Conservation (phyloP, 345 rosid genomes). For the Cardamine chenopodiifolia region DNA sequence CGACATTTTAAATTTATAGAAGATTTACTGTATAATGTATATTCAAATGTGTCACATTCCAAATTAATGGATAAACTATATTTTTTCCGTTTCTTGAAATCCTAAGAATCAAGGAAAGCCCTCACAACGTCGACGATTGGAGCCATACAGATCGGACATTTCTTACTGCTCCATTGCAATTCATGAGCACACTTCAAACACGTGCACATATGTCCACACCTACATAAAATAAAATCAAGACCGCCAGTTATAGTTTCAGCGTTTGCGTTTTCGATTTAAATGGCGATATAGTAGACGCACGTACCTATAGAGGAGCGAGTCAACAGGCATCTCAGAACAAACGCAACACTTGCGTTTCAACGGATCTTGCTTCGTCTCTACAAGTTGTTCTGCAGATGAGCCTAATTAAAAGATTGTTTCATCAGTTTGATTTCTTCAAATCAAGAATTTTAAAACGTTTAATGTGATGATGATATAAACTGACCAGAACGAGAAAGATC, state of each 20-base stretch:
- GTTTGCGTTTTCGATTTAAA: slow-evolving; percentile 13
- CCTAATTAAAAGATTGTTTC: slow-evolving; percentile 9
- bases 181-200: slow-evolving; percentile 78
- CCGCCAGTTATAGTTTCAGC: not conserved
- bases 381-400: slow-evolving; percentile 42
- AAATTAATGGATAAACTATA: slow-evolving; percentile 13
- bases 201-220: slow-evolving; percentile 96
- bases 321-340: slow-evolving; percentile 74
- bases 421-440: slow-evolving; percentile 7
- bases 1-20: too few species aligned
- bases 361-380: slow-evolving; percentile 38
- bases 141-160: slow-evolving; percentile 81
- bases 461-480: not conserved
- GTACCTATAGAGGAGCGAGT: slow-evolving; percentile 80
- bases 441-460: not conserved
- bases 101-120: slow-evolving; percentile 62
- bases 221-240: slow-evolving; percentile 21
- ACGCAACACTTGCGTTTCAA: slow-evolving; percentile 68
- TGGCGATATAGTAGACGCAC: not conserved
- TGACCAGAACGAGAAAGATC: slow-evolving; percentile 56
- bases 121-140: slow-evolving; percentile 80
- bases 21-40: slow-evolving; percentile 23
- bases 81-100: not conserved
- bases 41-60: slow-evolving; percentile 16
- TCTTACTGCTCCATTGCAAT: slow-evolving; percentile 71